A percentile compares a stretch with the other conserved stretches of the same genome.
These are phyloP conservation scores for Malassezia pachydermatis DNA, from an alignment of 1,284 basidiomycete genomes.

Conservation along the genomic window DNA sequence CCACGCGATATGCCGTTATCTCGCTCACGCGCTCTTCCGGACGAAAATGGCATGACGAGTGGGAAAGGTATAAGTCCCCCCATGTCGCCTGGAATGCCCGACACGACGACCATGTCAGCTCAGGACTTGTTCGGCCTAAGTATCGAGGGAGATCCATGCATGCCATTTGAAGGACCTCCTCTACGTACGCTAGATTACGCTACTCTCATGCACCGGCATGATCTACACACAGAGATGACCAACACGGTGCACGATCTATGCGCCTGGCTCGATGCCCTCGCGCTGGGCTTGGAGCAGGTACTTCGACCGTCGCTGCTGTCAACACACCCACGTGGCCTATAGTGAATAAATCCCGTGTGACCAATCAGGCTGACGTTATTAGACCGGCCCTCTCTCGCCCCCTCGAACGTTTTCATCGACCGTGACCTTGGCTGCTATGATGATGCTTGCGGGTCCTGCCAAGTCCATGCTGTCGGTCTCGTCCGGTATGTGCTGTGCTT, in stretches of 20 bases:
- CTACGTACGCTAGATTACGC: conserved; percentile 62
- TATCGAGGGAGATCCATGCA: too few relatives aligned
- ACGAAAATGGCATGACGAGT: too few relatives aligned
- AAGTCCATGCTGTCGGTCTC: conserved; percentile 10
- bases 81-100: too few relatives aligned
- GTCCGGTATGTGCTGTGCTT: conserved; percentile 4
- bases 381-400: not conserved
- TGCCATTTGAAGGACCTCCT: conserved; percentile 42
- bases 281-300: conserved; percentile 50
- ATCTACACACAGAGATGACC: conserved; percentile 63
- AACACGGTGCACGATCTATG: conserved; percentile 67
- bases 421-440: not conserved
- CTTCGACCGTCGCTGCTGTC: conserved; percentile 11
- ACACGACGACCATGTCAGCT: too few relatives aligned
- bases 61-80: too few relatives aligned
- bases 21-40: too few relatives aligned
- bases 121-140: too few relatives aligned
- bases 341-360: conserved; percentile 2
- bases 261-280: conserved; percentile 68
- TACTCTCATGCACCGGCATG: conserved; percentile 57
- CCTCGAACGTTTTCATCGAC: not conserved
- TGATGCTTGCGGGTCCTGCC: conserved; percentile 8
- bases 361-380: conserved; percentile 5
- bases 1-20: too few relatives aligned
- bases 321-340: conserved; percentile 1